Evolutionary conservation across 306 rosid species (phyloP).

Genomic region (Pyrus pyrifolia): DNA sequence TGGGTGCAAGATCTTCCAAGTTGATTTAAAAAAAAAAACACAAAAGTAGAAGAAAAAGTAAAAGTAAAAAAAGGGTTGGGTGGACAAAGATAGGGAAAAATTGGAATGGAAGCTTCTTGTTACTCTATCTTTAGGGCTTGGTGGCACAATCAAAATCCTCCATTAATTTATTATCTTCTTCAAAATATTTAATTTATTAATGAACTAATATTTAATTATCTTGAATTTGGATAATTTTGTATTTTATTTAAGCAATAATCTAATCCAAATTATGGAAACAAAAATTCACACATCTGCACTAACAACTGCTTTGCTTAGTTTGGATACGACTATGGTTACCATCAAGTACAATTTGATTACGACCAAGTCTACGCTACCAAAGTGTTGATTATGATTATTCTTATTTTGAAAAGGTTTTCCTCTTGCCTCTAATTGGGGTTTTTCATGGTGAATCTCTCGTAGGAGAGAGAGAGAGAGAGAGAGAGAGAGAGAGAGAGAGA

Average conservation of each 20-base stretch:
- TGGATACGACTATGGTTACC: no score
- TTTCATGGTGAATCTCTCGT: not conserved
- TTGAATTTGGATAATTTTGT: not conserved
- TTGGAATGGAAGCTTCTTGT: constrained; percentile 21
- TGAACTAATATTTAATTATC: not conserved
- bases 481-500: not conserved
- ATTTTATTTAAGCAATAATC: not conserved
- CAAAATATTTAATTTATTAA: not conserved
- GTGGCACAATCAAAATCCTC: not conserved
- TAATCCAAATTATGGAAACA: no score
- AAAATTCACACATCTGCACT: no score
- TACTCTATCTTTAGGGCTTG: not conserved
- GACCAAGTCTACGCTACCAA: not conserved
- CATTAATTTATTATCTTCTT: not conserved
- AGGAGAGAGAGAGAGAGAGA: not conserved
- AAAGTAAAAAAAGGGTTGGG: not conserved
- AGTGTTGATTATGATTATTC: not conserved
- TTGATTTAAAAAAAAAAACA: not conserved
- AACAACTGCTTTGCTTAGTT: no score
- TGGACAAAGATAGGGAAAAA: not conserved
- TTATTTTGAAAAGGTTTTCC: constrained; percentile 23
- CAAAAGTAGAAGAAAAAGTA: constrained; percentile 2
- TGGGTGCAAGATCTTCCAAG: not conserved
- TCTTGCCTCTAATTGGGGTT: not conserved
- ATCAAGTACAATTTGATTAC: not conserved